Conservation (phyloP, 78 protist species). For the Dictyostelium firmibasis region DNA sequence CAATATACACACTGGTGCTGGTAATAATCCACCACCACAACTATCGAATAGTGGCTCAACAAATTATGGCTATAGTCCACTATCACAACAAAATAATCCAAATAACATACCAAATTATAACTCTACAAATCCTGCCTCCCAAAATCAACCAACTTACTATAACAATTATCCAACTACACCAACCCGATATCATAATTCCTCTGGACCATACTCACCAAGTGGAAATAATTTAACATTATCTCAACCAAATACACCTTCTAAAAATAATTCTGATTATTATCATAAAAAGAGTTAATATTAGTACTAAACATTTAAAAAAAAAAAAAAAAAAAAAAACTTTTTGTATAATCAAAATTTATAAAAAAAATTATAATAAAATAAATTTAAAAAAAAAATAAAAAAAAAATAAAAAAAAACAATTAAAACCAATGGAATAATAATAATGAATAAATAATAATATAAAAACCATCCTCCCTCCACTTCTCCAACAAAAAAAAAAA, state of each 20-base stretch:
- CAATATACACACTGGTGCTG: not conserved
- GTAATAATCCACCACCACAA: conserved; percentile 1
- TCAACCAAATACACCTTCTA: not conserved
- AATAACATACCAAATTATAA: not conserved
- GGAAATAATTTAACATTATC: not conserved
- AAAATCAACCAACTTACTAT: not conserved
- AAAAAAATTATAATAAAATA: too few species aligned
- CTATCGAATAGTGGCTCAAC: not conserved
- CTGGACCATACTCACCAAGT: not conserved
- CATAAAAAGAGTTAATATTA: not conserved
- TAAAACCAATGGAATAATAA: not conserved
- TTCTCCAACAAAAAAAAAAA: too few species aligned
- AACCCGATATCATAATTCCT: not conserved
- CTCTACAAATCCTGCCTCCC: not conserved
- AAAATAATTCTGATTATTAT: not conserved
- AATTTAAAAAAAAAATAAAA: not conserved
- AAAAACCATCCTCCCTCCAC: not conserved
- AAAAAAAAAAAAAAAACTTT: not conserved
- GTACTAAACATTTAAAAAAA: not conserved
- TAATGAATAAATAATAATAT: not conserved
- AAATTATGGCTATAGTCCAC: not conserved
- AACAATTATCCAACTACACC: not conserved
- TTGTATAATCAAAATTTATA: not conserved
- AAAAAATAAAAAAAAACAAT: not conserved
- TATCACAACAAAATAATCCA: not conserved